A percentile compares a stretch with the other conserved stretches of the same genome.
Evolutionary conservation across 345 rosid species (phyloP).

Genomic region (Eucalyptus caleyi): DNA sequence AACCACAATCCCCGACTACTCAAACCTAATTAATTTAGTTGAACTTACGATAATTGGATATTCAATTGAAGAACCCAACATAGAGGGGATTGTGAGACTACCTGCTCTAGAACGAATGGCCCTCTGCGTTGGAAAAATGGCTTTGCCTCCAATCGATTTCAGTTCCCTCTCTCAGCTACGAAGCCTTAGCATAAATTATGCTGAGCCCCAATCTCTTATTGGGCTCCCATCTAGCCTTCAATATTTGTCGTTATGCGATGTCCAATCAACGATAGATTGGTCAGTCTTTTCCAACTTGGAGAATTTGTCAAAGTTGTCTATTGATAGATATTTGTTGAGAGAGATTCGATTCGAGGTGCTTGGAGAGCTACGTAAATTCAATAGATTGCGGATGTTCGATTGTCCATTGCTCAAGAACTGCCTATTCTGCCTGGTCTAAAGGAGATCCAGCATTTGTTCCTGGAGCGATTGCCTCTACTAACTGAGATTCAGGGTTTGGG

Average conservation of each 20-base stretch:
- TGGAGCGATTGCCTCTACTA: not conserved
- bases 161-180: not conserved
- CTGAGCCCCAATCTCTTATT: not conserved
- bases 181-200: not conserved
- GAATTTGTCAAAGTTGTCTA: not conserved
- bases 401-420: not conserved
- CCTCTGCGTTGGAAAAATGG: not conserved
- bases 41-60: too few species aligned
- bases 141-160: not conserved
- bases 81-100: not conserved
- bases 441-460: not conserved
- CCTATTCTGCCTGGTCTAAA: not conserved
- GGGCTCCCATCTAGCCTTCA: not conserved
- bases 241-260: not conserved
- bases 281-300: not conserved
- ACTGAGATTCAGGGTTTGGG: not conserved
- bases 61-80: not conserved
- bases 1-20: too few species aligned
- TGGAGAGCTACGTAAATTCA: not conserved
- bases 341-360: not conserved
- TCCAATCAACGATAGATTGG: not conserved
- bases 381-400: fast-evolving
- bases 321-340: not conserved
- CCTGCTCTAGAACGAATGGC: not conserved
- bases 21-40: too few species aligned